These are phyloP conservation scores for Verticillium nonalfalfae DNA, from an alignment of 2,329 filamentous ascomycete genomes.

Conservation along the genomic window DNA sequence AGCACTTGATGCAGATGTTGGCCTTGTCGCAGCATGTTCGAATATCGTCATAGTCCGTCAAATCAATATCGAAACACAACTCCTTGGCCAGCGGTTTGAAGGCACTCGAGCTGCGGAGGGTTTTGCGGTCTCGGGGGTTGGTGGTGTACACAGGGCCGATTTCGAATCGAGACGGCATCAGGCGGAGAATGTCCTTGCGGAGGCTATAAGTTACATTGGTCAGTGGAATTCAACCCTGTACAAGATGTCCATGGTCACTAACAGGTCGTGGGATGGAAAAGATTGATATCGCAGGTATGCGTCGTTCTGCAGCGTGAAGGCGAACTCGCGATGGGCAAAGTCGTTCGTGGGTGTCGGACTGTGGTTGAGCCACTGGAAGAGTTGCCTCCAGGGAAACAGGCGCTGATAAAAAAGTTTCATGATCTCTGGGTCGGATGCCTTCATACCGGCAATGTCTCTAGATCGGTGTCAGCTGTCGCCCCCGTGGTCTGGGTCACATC, in stretches of 20 bases:
- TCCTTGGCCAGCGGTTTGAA: conserved; percentile 91
- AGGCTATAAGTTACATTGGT: conserved; percentile 42
- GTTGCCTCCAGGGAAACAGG: conserved; percentile 86
- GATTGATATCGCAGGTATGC: conserved; percentile 89
- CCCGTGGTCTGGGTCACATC: not conserved
- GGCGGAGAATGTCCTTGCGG: conserved; percentile 82
- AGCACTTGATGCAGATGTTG: conserved; percentile 90
- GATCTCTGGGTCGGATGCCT: conserved; percentile 68
- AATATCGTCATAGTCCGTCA: conserved; percentile 97
- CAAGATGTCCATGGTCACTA: conserved; percentile 8
- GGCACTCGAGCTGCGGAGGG: conserved; percentile 68
- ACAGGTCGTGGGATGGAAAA: conserved; percentile 48
- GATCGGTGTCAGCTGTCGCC: not conserved
- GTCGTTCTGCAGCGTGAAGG: conserved; percentile 89
- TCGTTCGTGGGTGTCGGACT: conserved; percentile 78
- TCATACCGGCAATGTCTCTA: conserved; percentile 29
- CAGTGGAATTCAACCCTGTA: not conserved
- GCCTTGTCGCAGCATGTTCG: conserved; percentile 91
- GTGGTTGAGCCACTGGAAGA: conserved; percentile 98
- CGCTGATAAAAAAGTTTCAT: conserved; percentile 95
- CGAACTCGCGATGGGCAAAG: conserved; percentile 91
- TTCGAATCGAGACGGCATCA: conserved; percentile 92
- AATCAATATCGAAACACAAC: conserved; percentile 97
- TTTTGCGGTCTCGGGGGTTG: conserved; percentile 91
- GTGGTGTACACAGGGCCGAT: conserved; percentile 96